Conservation (phyloP, 192 early-diverging fungal species). For the Backusella westeae region DNA sequence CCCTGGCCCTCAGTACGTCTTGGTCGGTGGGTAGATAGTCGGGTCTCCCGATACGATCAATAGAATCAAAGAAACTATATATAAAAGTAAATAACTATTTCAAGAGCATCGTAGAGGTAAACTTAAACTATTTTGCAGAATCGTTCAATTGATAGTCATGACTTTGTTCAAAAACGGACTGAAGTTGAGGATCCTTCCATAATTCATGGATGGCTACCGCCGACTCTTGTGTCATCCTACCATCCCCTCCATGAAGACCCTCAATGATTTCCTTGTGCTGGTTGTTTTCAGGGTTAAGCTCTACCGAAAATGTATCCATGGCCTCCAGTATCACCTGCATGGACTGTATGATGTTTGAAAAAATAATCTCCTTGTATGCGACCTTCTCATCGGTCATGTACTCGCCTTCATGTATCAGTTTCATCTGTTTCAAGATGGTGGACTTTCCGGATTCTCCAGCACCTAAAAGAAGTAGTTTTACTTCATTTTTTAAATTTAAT, state of each 20-base stretch:
- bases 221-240: conserved; percentile 72
- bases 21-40: conserved; percentile 90
- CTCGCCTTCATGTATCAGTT: conserved; percentile 44
- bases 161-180: conserved; percentile 70
- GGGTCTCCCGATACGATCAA: conserved; percentile 78
- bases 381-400: conserved; percentile 36
- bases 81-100: no score
- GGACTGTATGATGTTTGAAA: conserved; percentile 42
- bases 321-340: conserved; percentile 45
- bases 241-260: conserved; percentile 80
- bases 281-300: conserved; percentile 64
- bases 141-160: conserved; percentile 95
- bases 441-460: conserved; percentile 60
- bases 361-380: conserved; percentile 39
- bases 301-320: conserved; percentile 68
- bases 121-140: conserved; percentile 82
- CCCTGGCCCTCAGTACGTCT: conserved; percentile 91
- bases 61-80: conserved; percentile 85
- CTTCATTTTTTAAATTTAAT: conserved; percentile 75
- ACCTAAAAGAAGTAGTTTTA: conserved; percentile 89
- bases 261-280: conserved; percentile 70
- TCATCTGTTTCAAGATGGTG: conserved; percentile 54
- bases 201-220: conserved; percentile 75
- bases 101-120: no score
- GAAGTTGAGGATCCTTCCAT: conserved; percentile 82